These are phyloP conservation scores for Colletotrichum truncatum DNA, from an alignment of 2,329 filamentous ascomycete species.

Conservation along the genomic window DNA sequence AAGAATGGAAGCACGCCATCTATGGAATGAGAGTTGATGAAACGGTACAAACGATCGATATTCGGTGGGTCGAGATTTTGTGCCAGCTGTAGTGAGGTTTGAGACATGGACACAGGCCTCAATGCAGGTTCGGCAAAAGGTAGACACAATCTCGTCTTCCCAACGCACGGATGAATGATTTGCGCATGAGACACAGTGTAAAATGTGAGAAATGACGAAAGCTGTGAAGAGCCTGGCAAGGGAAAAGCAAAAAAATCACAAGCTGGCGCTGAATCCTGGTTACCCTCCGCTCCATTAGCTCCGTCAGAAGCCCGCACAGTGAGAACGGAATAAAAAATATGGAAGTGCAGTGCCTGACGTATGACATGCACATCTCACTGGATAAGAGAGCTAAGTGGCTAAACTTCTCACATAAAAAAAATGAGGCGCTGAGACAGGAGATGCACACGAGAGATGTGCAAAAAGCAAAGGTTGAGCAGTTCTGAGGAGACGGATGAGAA, in stretches of 20 bases:
- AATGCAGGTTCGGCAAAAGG: not conserved
- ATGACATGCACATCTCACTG: conserved; percentile 22
- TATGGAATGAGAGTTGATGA: conserved; percentile 29
- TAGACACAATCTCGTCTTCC: conserved; percentile 15
- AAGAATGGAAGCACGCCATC: conserved; percentile 21
- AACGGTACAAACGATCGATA: conserved; percentile 11
- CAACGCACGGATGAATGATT: conserved; percentile 1
- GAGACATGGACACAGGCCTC: conserved; percentile 25
- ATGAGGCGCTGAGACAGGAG: conserved; percentile 30
- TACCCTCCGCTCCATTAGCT: not conserved
- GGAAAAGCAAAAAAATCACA: conserved; percentile 11
- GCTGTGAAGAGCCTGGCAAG: conserved; percentile 9
- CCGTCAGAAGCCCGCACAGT: conserved; percentile 1
- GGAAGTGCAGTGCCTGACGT: conserved; percentile 20
- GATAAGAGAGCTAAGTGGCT: conserved; percentile 16
- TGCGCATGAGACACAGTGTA: conserved; percentile 22
- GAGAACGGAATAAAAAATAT: not conserved
- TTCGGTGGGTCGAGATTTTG: conserved; percentile 14
- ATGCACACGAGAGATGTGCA: conserved; percentile 29
- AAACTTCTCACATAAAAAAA: conserved; percentile 11
- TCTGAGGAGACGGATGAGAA: conserved; percentile 18
- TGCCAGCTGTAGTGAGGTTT: conserved; percentile 15
- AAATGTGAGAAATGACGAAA: conserved; percentile 14
- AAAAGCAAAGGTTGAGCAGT: conserved; percentile 22
- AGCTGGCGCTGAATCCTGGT: conserved; percentile 14